Percentiles rank a stretch among this genome's conserved stretches.
phyloP scores from a whole-genome alignment of 2,329 filamentous ascomycete species.

The Paracamarosporium sp. region DNA sequence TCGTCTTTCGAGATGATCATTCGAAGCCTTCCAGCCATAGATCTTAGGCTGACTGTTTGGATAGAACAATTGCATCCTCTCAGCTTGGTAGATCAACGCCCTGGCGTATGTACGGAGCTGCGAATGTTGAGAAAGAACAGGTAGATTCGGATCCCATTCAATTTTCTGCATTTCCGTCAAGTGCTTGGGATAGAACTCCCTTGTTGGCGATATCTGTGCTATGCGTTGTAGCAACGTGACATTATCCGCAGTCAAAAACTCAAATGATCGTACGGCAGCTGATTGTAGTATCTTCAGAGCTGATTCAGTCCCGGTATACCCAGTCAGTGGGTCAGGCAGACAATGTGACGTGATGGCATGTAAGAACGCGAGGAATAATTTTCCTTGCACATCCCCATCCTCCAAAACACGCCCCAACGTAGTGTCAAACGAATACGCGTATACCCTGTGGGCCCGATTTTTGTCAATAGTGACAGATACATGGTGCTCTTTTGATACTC shows the following conservation, averaged over 20 bases:
- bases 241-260: slow-evolving; percentile 36
- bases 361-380: slow-evolving; percentile 58
- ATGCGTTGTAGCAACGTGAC: slow-evolving; percentile 31
- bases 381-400: too few relatives aligned
- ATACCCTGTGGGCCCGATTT: too few relatives aligned
- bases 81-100: slow-evolving; percentile 30
- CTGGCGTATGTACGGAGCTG: slow-evolving; percentile 28
- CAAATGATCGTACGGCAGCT: slow-evolving; percentile 58
- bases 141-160: slow-evolving; percentile 50
- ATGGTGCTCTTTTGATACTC: too few relatives aligned
- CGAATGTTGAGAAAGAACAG: slow-evolving; percentile 41
- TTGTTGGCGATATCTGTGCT: slow-evolving; percentile 38
- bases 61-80: slow-evolving; percentile 22
- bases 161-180: slow-evolving; percentile 53
- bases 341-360: slow-evolving; percentile 63
- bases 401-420: too few relatives aligned
- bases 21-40: neutral
- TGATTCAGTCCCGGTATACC: slow-evolving; percentile 61
- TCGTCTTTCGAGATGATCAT: slow-evolving; percentile 20
- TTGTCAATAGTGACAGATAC: too few relatives aligned
- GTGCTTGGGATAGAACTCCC: slow-evolving; percentile 54
- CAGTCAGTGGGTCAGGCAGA: slow-evolving; percentile 58
- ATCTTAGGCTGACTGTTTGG: slow-evolving; percentile 5
- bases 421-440: too few relatives aligned
- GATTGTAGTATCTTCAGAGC: slow-evolving; percentile 58